Percentiles rank a stretch among this genome's conserved stretches.
Evolutionary conservation across 352 stramenopile genomes (phyloP).

Genomic region (Phytopythium litorale): DNA sequence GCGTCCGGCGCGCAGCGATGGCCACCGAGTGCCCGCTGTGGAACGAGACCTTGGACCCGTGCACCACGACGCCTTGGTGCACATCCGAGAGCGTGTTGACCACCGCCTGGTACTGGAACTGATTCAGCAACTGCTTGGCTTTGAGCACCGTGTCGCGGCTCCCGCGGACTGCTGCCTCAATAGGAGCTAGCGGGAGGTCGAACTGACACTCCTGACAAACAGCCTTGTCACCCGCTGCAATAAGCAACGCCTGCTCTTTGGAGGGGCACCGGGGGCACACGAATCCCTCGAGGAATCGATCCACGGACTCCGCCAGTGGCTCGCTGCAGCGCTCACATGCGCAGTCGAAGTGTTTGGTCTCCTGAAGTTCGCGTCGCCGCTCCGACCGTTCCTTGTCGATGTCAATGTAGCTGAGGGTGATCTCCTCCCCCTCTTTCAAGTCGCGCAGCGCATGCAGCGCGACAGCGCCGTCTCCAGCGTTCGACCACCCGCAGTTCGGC

Average conservation of each 20-base stretch:
- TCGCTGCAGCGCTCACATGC: constrained; percentile 31
- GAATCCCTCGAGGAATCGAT: constrained; percentile 32
- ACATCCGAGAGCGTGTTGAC: constrained; percentile 15
- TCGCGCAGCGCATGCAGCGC: constrained; percentile 32
- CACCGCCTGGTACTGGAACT: constrained; percentile 28
- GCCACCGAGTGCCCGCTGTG: constrained; percentile 25
- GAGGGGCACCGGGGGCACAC: constrained; percentile 23
- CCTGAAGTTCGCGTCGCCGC: constrained; percentile 25
- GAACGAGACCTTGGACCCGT: constrained; percentile 20
- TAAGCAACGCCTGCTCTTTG: constrained; percentile 17
- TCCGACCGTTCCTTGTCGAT: constrained; percentile 31
- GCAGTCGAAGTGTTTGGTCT: constrained; percentile 53
- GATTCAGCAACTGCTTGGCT: constrained; percentile 23
- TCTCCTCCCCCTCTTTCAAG: constrained; percentile 35
- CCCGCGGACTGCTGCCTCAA: constrained; percentile 10
- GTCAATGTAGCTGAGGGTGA: constrained; percentile 51
- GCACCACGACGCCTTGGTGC: constrained; percentile 20
- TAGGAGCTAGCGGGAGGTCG: constrained; percentile 8
- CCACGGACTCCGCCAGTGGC: constrained; percentile 30
- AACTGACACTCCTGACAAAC: constrained; percentile 23
- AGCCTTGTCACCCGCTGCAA: constrained; percentile 18
- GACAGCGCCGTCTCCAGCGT: constrained; percentile 29
- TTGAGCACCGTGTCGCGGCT: constrained; percentile 16
- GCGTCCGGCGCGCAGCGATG: constrained; percentile 22
- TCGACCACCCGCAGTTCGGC: constrained; percentile 48